Base-by-base conservation (phyloP, 805 yeast genomes). In the Starmerella sp. region DNA sequence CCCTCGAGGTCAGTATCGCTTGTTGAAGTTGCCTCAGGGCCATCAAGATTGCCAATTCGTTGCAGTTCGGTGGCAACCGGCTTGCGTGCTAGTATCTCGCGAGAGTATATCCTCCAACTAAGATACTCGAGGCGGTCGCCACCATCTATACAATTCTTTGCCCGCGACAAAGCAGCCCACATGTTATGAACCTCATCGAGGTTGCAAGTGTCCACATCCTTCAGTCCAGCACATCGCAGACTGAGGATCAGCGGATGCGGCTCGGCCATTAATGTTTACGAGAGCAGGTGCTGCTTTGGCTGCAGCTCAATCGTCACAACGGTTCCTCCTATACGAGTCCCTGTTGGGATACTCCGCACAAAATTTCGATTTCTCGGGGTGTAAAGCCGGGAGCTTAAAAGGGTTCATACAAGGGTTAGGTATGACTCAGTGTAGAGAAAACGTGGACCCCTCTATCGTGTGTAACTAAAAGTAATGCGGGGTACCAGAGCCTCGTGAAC, bases 51-150 rank as follows among this genome's bases (percentile, higher is more conserved):
- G 29, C 4, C 44, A 5, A 1, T 7, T 13, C 8, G 54, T 15
- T 13, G 38, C 30, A 37, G 1, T 6, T 7, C 30, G 41, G 50
- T n/a, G 17, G 50, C 14, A 11, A 29, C n/a, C 2, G 42, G 51
- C 15, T 48, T 35, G 43, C 51, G 51, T 10, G 43, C 50, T 13
- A 57, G 22, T 6, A 62, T 48, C 30, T 60, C 60, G 10, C 63
- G 59, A 10, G 64, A 59, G 45, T 63, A 63, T 7, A 63, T 52
- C n/a, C 66, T 58, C 66, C 66, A 63, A 10, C 58, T 52, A 10
- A 62, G 58, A 45, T 63, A 60, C 46, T 62, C 66, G 1, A 60
- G 53, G 3, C 66, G 59, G 37, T 58, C 56, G 17, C 65, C 64
- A 34, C 63, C 60, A 17, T 54, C 58, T 14, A 63, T 59, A 39